Evolutionary conservation across 169 alveolate genomes (phyloP).

Genomic region (Cardiosporidium cionae): DNA sequence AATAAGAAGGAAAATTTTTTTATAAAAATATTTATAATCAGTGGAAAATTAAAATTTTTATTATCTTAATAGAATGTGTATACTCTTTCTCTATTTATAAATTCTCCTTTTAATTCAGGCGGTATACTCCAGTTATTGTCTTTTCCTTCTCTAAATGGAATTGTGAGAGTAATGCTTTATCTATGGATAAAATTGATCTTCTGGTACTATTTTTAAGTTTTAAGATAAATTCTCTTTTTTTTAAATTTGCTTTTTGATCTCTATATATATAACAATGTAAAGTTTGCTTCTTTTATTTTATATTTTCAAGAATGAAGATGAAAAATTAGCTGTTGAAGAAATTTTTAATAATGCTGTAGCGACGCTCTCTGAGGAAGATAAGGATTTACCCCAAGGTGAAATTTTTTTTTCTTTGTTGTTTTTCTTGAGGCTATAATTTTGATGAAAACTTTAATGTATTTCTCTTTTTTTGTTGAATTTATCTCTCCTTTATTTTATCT

Average conservation of each 20-base stretch:
- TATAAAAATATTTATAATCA: no score
- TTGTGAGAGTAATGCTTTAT: slow-evolving; percentile 90
- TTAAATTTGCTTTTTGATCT: no score
- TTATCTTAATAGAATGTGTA: slow-evolving; percentile 46
- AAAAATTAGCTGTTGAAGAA: slow-evolving; percentile 79
- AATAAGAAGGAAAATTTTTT: no score
- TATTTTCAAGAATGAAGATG: slow-evolving; percentile 61
- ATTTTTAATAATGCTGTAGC: slow-evolving; percentile 91
- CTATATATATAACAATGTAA: slow-evolving; percentile 5
- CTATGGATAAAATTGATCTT: slow-evolving; percentile 67
- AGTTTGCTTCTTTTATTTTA: not conserved
- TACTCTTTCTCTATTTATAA: no score
- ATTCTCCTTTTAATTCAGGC: no score
- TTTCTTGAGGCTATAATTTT: not conserved
- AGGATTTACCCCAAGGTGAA: slow-evolving; percentile 31
- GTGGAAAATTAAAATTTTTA: no score
- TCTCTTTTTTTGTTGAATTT: not conserved
- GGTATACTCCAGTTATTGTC: slow-evolving; percentile 90
- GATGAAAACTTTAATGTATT: not conserved
- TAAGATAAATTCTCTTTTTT: slow-evolving; percentile 46
- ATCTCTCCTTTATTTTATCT: not conserved
- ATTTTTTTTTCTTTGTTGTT: not conserved
- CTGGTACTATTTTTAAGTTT: slow-evolving; percentile 44
- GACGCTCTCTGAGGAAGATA: slow-evolving; percentile 86
- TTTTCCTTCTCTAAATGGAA: slow-evolving; percentile 95